These are phyloP conservation scores for Tylopilus plumbeoviolaceoides DNA, from an alignment of 768 basidiomycete genomes.

Conservation along the genomic window DNA sequence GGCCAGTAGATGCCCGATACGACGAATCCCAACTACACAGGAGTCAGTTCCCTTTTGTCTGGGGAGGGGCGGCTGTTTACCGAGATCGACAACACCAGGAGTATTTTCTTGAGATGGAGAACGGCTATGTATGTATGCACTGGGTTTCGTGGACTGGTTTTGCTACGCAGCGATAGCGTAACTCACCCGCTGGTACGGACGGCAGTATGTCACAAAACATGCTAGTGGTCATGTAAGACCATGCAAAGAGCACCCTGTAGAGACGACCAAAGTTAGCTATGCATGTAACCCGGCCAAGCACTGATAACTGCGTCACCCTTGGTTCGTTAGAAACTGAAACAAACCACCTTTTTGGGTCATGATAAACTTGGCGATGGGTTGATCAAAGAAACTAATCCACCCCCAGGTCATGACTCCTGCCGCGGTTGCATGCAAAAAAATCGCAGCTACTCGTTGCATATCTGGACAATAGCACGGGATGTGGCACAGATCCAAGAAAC, in stretches of 20 bases:
- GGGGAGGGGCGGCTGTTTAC: slow-evolving; percentile 31
- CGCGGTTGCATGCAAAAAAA: slow-evolving; percentile 31
- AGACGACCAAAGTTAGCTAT: neutral
- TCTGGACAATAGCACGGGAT: neutral
- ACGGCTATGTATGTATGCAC: slow-evolving; percentile 2
- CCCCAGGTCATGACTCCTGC: slow-evolving; percentile 37
- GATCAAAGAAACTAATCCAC: slow-evolving; percentile 17
- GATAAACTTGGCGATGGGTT: slow-evolving; percentile 32
- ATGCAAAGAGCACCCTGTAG: slow-evolving; percentile 32
- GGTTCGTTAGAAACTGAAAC: slow-evolving; percentile 72
- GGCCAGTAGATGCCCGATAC: too few relatives aligned
- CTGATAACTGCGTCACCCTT: slow-evolving; percentile 60
- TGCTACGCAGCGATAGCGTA: neutral
- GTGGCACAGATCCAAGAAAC: neutral
- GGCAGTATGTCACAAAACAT: slow-evolving; percentile 41
- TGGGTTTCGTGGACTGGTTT: neutral
- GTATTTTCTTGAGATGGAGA: slow-evolving; percentile 48
- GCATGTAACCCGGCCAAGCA: neutral
- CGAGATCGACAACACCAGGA: slow-evolving; percentile 65
- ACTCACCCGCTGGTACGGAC: slow-evolving; percentile 30
- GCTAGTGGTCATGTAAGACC: slow-evolving; percentile 39
- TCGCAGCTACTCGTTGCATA: slow-evolving; percentile 13
- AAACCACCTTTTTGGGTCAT: slow-evolving; percentile 56
- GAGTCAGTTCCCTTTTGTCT: neutral
- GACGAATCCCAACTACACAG: slow-evolving; percentile 25